Evolutionary conservation across 2,329 filamentous ascomycete genomes (phyloP), one percentile per base, ranked within the genome.

Genomic region (Torrubiellomyces zombiae): DNA sequence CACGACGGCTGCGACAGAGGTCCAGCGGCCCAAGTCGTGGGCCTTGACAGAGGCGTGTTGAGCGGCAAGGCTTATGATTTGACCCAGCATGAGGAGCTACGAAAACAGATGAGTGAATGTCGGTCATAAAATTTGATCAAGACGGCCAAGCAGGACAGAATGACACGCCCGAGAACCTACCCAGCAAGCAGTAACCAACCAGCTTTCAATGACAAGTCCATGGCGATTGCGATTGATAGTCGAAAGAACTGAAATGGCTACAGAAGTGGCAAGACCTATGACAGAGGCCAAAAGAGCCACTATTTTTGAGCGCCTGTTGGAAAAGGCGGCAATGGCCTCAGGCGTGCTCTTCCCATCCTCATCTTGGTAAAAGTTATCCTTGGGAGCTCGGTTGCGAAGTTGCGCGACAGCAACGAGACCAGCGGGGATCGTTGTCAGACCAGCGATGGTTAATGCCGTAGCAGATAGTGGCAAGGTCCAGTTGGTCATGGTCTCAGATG

Each of bases 301-400:
- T 4, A 53, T 32, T 41, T 75, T 76, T 27, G 71, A 60, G 29
- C 58, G 38, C 29, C 54, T 65, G 33, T 67, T 63, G 15, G 74
- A 75, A 41, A 74, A 83, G 19, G 57, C 58, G 13, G 60, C 58
- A 26, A 70, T 43, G 2, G 71, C 69, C 40, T 75, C 69, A 20
- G 66, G 58, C 0, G 70, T 75, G 16, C 73, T 75, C 33, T 63
- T 58, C 24, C 78, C 78, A 48, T 85, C 78, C 32, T 60, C 51
- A 40, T 85, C 78, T 36, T 71, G 55, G 39, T 83, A 83, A 9
- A 59, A 52, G 8, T 60, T 50, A 20, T 61, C 52, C 29, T 50
- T 50, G 7, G 50, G 45, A 4, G 40, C 42, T 14, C 45, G 44
- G 19, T 43, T 38, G 16, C 45, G 48, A 18, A 47, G 30, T 29